These are phyloP conservation scores for Coemansia sp. DNA, from an alignment of 192 early-diverging fungal genomes.

Conservation along the genomic window DNA sequence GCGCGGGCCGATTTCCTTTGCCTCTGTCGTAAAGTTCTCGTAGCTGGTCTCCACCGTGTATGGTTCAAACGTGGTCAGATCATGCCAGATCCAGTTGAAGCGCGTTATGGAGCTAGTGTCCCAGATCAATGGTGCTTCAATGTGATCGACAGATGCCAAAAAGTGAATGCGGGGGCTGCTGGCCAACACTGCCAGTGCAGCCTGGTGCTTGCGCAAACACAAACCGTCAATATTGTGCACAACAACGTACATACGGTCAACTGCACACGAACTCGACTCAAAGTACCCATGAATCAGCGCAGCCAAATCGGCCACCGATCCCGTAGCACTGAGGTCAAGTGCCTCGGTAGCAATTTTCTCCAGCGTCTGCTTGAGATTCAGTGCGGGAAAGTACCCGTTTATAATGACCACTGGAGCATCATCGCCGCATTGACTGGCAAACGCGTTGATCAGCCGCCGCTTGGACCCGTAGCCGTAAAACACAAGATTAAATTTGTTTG, in stretches of 20 bases:
- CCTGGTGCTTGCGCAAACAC: conserved; percentile 72
- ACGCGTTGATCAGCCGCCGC: conserved; percentile 70
- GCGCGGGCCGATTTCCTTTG: conserved; percentile 59
- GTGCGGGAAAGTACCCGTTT: conserved; percentile 82
- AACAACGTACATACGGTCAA: conserved; percentile 67
- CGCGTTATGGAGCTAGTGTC: conserved; percentile 67
- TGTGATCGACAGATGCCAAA: conserved; percentile 87
- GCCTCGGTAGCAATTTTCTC: conserved; percentile 58
- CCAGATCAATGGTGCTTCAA: conserved; percentile 87
- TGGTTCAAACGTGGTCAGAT: conserved; percentile 80
- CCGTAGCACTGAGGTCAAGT: conserved; percentile 30
- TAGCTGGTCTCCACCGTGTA: conserved; percentile 83
- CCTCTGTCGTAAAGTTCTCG: conserved; percentile 68
- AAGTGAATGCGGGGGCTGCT: conserved; percentile 67
- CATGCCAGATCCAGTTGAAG: conserved; percentile 90
- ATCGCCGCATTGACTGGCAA: conserved; percentile 59
- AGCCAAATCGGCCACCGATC: conserved; percentile 65
- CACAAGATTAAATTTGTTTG: conserved; percentile 80
- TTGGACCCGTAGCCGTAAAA: conserved; percentile 97
- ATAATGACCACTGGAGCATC: conserved; percentile 72
- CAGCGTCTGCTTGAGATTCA: conserved; percentile 73
- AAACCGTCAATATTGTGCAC: conserved; percentile 90
- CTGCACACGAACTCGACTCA: conserved; percentile 39
- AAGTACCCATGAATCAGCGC: conserved; percentile 69
- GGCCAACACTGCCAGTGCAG: conserved; percentile 67